These are phyloP conservation scores for Ambrosia trifida DNA, from an alignment of 129 eudicot genomes.

Conservation along the genomic window DNA sequence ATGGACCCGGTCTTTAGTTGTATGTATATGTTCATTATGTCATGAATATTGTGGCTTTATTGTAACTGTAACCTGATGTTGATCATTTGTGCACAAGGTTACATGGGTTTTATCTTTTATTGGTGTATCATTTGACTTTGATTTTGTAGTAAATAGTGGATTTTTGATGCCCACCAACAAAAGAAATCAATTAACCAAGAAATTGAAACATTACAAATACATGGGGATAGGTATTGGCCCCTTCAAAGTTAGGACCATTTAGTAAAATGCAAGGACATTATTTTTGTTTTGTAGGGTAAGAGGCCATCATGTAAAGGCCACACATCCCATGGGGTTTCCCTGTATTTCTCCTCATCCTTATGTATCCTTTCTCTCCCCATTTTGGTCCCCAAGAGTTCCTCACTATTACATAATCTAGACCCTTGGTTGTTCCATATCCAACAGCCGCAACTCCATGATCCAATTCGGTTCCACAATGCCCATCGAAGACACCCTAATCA, in stretches of 20 bases:
- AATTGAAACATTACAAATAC: constrained; percentile 12
- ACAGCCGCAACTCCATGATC: constrained; percentile 91
- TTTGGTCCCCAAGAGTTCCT: constrained; percentile 84
- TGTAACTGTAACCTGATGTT: background rate
- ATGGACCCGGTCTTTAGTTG: no score
- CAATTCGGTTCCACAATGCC: constrained; percentile 72
- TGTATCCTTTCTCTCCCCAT: constrained; percentile 91
- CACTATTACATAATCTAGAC: constrained; percentile 56
- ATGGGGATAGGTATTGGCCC: background rate
- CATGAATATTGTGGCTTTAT: constrained; percentile 5
- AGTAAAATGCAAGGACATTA: constrained; percentile 28
- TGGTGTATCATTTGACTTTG: background rate
- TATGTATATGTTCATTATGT: no score
- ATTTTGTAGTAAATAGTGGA: background rate
- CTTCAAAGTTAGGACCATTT: constrained; percentile 17
- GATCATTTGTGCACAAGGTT: constrained; percentile 11
- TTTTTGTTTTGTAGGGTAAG: constrained; percentile 65
- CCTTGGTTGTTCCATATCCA: constrained; percentile 68
- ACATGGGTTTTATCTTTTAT: constrained; percentile 8
- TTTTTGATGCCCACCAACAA: background rate
- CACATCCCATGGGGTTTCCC: constrained; percentile 74
- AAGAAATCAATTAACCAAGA: background rate
- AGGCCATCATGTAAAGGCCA: constrained; percentile 85
- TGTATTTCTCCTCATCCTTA: constrained; percentile 74
- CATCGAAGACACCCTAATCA: constrained; percentile 75